These are phyloP conservation scores for Isatis lusitanica DNA, from an alignment of 441 rosid species.

Conservation along the genomic window DNA sequence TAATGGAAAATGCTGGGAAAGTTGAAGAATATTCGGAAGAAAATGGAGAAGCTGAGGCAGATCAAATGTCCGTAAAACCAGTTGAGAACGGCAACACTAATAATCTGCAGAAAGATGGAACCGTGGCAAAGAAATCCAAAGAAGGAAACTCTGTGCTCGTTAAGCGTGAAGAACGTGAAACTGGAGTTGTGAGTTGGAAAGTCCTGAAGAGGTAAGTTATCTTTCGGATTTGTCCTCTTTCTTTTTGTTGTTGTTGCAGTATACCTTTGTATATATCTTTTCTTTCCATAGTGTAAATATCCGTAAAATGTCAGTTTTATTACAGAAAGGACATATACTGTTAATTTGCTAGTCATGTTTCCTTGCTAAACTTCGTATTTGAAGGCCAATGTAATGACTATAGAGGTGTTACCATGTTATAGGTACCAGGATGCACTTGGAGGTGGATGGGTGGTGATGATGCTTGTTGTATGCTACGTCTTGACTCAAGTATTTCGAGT, in stretches of 20 bases:
- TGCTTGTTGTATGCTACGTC: conserved; percentile 79
- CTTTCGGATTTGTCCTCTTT: background rate
- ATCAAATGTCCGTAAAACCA: conserved; percentile 46
- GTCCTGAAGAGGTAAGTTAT: conserved; percentile 70
- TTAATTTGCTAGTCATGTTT: conserved; percentile 5
- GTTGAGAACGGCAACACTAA: conserved; percentile 53
- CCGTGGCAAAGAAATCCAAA: conserved; percentile 50
- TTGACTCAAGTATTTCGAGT: conserved; percentile 79
- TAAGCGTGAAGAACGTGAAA: conserved; percentile 97
- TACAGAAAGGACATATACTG: background rate
- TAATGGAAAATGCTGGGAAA: conserved; percentile 98
- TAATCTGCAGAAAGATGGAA: conserved; percentile 43
- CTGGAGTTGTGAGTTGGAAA: conserved; percentile 89
- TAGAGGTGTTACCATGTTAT: conserved; percentile 27
- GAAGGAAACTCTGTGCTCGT: conserved; percentile 88
- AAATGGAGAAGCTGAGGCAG: conserved; percentile 49
- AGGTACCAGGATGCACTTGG: conserved; percentile 98
- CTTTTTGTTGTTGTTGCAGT: background rate
- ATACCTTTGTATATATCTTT: background rate
- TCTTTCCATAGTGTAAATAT: background rate
- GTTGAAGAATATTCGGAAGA: conserved; percentile 86
- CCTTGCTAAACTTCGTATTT: background rate
- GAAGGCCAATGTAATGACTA: conserved; percentile 4
- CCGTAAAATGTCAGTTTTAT: background rate
- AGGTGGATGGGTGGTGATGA: conserved; percentile 86